Conservation (phyloP, 306 rosid genomes). For the Coriaria nepalensis region DNA sequence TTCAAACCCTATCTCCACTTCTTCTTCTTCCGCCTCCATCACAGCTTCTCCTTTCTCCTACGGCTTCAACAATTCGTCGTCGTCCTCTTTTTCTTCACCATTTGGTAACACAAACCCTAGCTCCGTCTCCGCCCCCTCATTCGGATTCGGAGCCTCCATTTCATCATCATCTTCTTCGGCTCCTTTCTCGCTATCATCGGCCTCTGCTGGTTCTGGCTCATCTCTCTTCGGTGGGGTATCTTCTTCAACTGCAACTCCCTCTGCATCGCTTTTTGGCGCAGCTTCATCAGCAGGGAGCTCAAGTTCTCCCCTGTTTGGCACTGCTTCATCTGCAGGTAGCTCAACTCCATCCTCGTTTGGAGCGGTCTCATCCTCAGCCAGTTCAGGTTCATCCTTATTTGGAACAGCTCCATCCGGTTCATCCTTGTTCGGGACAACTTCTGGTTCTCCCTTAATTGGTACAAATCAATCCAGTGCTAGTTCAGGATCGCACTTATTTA, state of each 20-base stretch:
- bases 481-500: neutral
- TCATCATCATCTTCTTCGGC: constrained; percentile 18
- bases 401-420: neutral
- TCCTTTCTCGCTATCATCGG: constrained; percentile 5
- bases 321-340: neutral
- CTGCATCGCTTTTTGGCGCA: constrained; percentile 11
- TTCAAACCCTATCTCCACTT: neutral
- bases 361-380: neutral
- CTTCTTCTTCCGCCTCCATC: constrained; percentile 18
- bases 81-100: constrained; percentile 20
- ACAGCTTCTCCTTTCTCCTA: constrained; percentile 16
- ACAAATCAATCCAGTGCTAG: no score
- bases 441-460: no score
- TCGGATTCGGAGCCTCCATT: constrained; percentile 18
- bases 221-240: constrained; percentile 5
- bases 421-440: neutral
- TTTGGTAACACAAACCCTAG: constrained; percentile 11
- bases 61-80: constrained; percentile 25
- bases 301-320: constrained; percentile 1
- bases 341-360: constrained; percentile 7
- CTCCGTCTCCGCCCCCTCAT: constrained; percentile 15
- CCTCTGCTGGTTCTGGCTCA: neutral
- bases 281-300: constrained; percentile 1
- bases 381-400: constrained; percentile 6
- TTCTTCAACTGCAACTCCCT: neutral